Base-by-base conservation (phyloP, 1,139 yeast species). In the Yamadazyma friedrichii region DNA sequence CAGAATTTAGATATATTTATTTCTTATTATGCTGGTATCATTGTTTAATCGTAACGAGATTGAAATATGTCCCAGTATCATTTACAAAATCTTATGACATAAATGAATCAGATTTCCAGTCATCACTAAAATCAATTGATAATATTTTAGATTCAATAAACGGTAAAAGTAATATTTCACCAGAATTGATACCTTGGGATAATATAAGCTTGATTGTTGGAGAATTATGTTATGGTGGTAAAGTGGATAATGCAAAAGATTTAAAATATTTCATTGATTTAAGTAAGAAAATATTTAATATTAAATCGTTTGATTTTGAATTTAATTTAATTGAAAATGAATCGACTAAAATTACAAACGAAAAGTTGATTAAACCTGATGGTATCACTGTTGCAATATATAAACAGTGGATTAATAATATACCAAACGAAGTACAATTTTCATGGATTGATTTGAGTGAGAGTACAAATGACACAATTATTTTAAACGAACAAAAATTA, bases 21-120 rank as follows among this genome's bases (percentile, higher is more conserved):
- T 78, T 84, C 52, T 56, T 84, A 22, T 54, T 85, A 10, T 67
- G 79, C 0, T 88, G 95, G 95, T 74, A 74, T 47, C 95, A 88
- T 57, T 71, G 85, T 0, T 52, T 83, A 1, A 52, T 88, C 3
- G 70, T 72, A 34, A 88, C 83, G 45, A 62, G 88, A 41, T 59
- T 76, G 34, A 69, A 84, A 35, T 84, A 72, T 49, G 71, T 71
- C 1, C 89, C 93, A 0, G 56, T 76, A 6, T 87, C 94, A 1
- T 85, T 87, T 62, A 54, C 65, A 1, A 75, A 76, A 51, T 54
- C 51, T 6, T 84, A 86, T 54, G 95, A 85, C 46, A 76, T 88
- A 52, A 85, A 80, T 54, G 88, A 86, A 45, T 64, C 82, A n/a
- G 96, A 89, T 56, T 76, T 84, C 45, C 65, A 67, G n/a, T 69